Conservation (phyloP, 139 green algal species). For the Tetraselmis chui region DNA sequence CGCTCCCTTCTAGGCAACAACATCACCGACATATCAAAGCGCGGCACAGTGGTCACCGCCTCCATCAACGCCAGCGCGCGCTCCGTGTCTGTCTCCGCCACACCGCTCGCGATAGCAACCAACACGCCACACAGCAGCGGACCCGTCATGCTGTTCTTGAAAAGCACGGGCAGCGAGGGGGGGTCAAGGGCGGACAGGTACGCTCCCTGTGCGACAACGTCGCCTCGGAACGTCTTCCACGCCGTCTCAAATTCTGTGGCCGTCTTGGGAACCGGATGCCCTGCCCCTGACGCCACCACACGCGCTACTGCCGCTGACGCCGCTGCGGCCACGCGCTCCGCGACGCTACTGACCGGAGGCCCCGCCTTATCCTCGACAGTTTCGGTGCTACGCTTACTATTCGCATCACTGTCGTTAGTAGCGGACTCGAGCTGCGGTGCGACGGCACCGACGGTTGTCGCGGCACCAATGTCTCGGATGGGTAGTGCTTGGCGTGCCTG, state of each 20-base stretch:
- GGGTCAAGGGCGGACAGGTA: neutral
- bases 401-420: neutral
- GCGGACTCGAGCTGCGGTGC: too few species aligned
- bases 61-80: neutral
- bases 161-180: neutral
- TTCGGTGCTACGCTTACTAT: neutral
- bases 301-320: neutral
- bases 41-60: neutral
- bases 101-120: neutral
- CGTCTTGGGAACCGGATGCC: neutral
- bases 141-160: neutral
- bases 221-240: neutral
- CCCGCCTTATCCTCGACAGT: neutral
- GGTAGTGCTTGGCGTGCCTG: neutral
- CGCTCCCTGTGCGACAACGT: neutral
- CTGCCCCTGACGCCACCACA: neutral
- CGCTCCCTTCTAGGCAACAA: neutral
- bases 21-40: neutral
- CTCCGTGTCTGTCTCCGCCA: neutral
- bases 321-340: neutral
- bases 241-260: neutral
- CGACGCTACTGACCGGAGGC: neutral
- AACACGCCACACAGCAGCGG: neutral
- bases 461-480: too few species aligned
- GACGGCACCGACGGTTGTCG: too few species aligned